Evolutionary conservation across 2,329 filamentous ascomycete genomes (phyloP), one percentile per base, ranked within the genome.

Genomic region (Aspergillus transmontanensis): DNA sequence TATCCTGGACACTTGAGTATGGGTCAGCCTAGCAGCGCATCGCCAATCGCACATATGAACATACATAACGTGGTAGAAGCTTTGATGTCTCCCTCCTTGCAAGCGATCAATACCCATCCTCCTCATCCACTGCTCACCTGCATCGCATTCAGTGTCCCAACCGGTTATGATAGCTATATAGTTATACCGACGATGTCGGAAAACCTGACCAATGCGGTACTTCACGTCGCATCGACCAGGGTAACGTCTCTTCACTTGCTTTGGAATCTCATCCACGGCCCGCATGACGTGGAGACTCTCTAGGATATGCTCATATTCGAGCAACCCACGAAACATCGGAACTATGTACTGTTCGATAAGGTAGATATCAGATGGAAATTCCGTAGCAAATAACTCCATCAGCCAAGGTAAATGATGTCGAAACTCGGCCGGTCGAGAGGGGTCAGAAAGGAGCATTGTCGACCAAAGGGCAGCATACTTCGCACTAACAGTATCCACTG

Each of bases 11-110:
- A 60, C 88, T 90, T 66, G 48, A 73, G 57, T 72, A 60, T 30
- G 19, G 54, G 63, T 71, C 61, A 73, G 68, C 51, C 41, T 19
- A 36, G 26, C 34, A 50, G 23, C 36, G 6, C 21, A 21, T 58
- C 7, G 60, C 67, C 41, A 28, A 53, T 56, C 48, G 26, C 45
- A 48, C 36, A 34, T 46, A 57, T 34, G 51, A 54, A 87, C 93
- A 84, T 80, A 97, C 92, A 97, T 82, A 71, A 92, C 92, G 69
- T 93, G 90, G 75, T 97, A 97, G 71, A 93, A 97, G 39, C 88
- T 89, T 77, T 92, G 89, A 64, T 86, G 79, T 53, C 86, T 81
- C 2, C 87, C 89, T 59, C 82, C 79, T n/a, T 82, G 80, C 60
- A 89, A 77, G 28, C 78, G 80, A 75, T 90, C 87, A 11, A 91